These are phyloP conservation scores for Galeopsis tetrahit DNA, from an alignment of 257 asterid species.

Conservation along the genomic window DNA sequence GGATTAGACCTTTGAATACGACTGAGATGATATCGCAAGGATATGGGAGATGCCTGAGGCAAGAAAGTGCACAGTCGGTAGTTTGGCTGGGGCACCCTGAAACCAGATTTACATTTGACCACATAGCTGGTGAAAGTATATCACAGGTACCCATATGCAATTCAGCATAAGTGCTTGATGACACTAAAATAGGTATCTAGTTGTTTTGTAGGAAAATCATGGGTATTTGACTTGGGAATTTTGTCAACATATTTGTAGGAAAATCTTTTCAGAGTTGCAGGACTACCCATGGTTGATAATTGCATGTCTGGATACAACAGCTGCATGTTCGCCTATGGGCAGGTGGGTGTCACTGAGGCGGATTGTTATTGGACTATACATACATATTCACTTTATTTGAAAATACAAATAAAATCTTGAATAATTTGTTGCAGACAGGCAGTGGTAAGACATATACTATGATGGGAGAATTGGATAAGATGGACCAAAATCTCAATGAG, in stretches of 20 bases:
- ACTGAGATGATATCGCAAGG: conserved; percentile 70
- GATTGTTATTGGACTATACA: conserved; percentile 17
- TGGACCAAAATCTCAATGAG: conserved; percentile 59
- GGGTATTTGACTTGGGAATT: conserved; percentile 23
- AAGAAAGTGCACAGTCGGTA: conserved; percentile 67
- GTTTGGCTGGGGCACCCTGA: conserved; percentile 82
- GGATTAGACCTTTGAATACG: conserved; percentile 72
- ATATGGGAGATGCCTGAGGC: conserved; percentile 71
- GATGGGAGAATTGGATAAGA: conserved; percentile 79
- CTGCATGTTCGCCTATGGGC: conserved; percentile 96
- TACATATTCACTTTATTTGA: conserved; percentile 1
- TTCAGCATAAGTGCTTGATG: background rate
- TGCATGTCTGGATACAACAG: conserved; percentile 95
- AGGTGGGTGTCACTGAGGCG: conserved; percentile 44
- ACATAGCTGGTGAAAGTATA: conserved; percentile 72
- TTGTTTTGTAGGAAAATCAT: background rate
- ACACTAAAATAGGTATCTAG: background rate
- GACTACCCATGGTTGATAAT: conserved; percentile 90
- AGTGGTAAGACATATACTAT: conserved; percentile 91
- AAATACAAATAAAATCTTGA: conserved; percentile 3
- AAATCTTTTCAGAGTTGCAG: conserved; percentile 75
- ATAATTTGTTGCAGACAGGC: conserved; percentile 64
- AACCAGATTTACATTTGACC: conserved; percentile 85
- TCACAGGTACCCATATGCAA: conserved; percentile 68
- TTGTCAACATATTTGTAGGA: conserved; percentile 48